Base-by-base conservation (phyloP, 2,329 filamentous ascomycete species). In the Trichoderma harzianum region DNA sequence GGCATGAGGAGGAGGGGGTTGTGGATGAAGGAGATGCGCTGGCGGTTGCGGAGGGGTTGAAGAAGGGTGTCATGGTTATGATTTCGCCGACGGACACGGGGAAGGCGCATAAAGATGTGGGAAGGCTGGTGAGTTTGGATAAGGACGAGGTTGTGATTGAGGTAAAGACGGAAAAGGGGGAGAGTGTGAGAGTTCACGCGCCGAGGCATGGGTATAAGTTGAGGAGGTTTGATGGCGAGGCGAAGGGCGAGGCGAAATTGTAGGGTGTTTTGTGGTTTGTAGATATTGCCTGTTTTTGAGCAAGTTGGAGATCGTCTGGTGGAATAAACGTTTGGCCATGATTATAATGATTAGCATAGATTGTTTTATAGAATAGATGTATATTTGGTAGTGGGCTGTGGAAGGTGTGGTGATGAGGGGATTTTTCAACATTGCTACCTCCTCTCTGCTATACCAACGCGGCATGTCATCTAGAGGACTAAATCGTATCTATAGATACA, bases 61-160 rank as follows among this genome's bases (percentile, higher is more conserved):
- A 80, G 65, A 83, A 80, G 72, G 91, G 90, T 1, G 82, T 87
- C 34, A 73, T 78, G 58, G 87, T 93, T 4, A 82, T 85, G 77
- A 79, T 92, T 30, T 89, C 85, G 83, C 91, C 90, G 6, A 87
- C 85, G 2, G 91, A 93, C 77, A 86, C 87, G 58, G 91, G 90
- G 7, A 84, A 81, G 67, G 83, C 78, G n/a, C 84, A 90, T 77
- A 86, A 84, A 74, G 91, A 93, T 76, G 77, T 78, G 2, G 91
- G 91, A 0, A 80, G 71, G 55, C 80, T 93, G 73, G 80, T 90
- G 16, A 83, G 83, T 30, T 76, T 92, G 65, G 83, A 83, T 57
- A 77, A 77, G 26, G 80, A 83, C 60, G 89, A 92, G 82, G 83
- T 90, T 8, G 89, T 91, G 1, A 82, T 91, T 73, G 86, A 89